Percentiles rank a stretch among this genome's conserved stretches.
Evolutionary conservation across 805 yeast species (phyloP).

Genomic region (Zygoascus flipseniorum): DNA sequence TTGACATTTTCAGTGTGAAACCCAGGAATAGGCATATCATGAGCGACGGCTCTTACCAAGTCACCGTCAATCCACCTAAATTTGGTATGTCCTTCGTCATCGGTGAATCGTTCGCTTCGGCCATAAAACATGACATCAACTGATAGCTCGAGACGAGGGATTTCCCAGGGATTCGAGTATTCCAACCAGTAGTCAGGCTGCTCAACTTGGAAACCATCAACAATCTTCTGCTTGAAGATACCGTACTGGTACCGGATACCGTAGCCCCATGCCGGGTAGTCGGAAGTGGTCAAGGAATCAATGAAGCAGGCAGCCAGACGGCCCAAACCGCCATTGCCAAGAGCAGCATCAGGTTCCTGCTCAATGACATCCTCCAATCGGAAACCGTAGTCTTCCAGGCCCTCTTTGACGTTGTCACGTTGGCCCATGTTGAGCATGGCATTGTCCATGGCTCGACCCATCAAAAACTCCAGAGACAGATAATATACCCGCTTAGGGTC

Average conservation of each 20-base stretch:
- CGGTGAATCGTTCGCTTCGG: conserved; percentile 47
- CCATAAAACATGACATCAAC: conserved; percentile 91
- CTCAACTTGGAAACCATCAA: conserved; percentile 91
- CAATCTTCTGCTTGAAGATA: conserved; percentile 79
- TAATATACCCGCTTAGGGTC: conserved; percentile 85
- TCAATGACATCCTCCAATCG: conserved; percentile 75
- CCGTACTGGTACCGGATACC: conserved; percentile 92
- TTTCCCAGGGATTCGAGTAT: conserved; percentile 89
- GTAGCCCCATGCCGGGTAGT: conserved; percentile 94
- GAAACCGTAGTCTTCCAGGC: conserved; percentile 72
- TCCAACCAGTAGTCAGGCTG: conserved; percentile 92
- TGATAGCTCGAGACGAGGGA: conserved; percentile 76
- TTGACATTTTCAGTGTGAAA: conserved; percentile 69
- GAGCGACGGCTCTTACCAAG: conserved; percentile 80
- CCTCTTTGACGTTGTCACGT: conserved; percentile 48
- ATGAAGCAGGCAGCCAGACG: conserved; percentile 91
- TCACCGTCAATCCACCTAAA: conserved; percentile 85
- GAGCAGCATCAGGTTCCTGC: conserved; percentile 88
- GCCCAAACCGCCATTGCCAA: conserved; percentile 94
- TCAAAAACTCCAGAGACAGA: conserved; percentile 75
- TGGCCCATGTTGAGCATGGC: conserved; percentile 76
- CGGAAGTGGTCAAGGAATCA: conserved; percentile 77
- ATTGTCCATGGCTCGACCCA: conserved; percentile 94
- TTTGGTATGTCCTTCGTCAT: conserved; percentile 45
- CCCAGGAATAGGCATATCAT: conserved; percentile 91